A percentile compares a stretch with the other conserved stretches of the same genome.
Evolutionary conservation across 2,329 filamentous ascomycete genomes (phyloP).

Genomic region (Fusarium brevicatenulatum): DNA sequence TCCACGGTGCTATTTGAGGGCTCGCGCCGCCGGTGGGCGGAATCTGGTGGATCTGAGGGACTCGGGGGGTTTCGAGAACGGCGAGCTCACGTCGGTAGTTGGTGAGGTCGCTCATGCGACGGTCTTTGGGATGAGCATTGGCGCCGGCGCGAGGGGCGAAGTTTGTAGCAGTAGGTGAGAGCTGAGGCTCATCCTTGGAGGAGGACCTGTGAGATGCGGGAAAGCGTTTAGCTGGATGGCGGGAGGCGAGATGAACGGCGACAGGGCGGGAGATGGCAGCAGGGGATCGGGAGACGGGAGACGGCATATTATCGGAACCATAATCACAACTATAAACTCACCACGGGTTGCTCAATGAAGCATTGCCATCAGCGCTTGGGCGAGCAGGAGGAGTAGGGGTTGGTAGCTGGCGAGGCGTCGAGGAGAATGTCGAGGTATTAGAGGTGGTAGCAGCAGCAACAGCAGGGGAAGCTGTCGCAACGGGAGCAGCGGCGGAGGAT

Average conservation of each 20-base stretch:
- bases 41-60: slow-evolving; percentile 66
- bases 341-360: slow-evolving; percentile 41
- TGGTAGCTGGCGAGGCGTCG: slow-evolving; percentile 34
- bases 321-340: slow-evolving; percentile 30
- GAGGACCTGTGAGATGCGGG: slow-evolving; percentile 39
- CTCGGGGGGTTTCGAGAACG: slow-evolving; percentile 71
- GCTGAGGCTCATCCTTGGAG: slow-evolving; percentile 54
- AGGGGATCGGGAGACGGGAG: slow-evolving; percentile 28
- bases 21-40: slow-evolving; percentile 63
- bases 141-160: slow-evolving; percentile 55
- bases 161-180: slow-evolving; percentile 61
- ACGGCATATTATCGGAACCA: slow-evolving; percentile 18
- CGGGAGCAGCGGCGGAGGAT: slow-evolving; percentile 30
- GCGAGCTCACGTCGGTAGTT: slow-evolving; percentile 79
- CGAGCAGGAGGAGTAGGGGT: slow-evolving; percentile 27
- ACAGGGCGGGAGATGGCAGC: slow-evolving; percentile 28
- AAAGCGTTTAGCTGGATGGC: slow-evolving; percentile 34
- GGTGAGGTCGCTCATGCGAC: slow-evolving; percentile 68
- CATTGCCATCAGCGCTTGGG: slow-evolving; percentile 41
- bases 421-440: slow-evolving; percentile 20
- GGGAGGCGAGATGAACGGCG: slow-evolving; percentile 31
- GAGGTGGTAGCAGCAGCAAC: slow-evolving; percentile 14
- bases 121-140: slow-evolving; percentile 60
- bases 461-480: slow-evolving; percentile 31
- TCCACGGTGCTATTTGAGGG: slow-evolving; percentile 69